Percentiles rank a stretch among this genome's conserved stretches.
Conservation (phyloP, 495 filamentous ascomycete species). For the Geopyxis carbonaria region DNA sequence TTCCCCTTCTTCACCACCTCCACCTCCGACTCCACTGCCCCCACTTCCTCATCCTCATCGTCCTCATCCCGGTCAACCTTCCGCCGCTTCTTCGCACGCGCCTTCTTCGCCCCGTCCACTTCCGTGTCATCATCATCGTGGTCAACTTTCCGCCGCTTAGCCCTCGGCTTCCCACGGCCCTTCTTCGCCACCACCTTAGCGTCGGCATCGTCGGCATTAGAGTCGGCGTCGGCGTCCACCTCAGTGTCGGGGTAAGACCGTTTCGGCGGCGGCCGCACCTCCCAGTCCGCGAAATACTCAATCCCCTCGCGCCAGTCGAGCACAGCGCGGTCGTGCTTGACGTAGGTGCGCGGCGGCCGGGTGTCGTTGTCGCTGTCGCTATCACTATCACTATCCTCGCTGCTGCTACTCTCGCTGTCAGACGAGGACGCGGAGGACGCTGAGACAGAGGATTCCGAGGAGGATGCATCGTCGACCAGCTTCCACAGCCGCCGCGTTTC, state of each 20-base stretch:
- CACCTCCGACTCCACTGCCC: neutral
- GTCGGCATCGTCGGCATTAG: neutral
- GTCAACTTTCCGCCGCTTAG: neutral
- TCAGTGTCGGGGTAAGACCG: too few species aligned
- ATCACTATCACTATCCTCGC: slow-evolving; percentile 1
- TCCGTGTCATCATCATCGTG: neutral
- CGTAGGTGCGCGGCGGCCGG: neutral
- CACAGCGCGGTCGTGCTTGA: slow-evolving; percentile 2
- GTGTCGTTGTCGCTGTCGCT: neutral
- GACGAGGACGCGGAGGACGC: neutral
- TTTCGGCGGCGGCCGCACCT: too few species aligned
- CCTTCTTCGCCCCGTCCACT: neutral
- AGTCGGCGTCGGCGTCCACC: neutral
- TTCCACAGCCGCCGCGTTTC: too few species aligned
- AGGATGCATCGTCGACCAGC: too few species aligned
- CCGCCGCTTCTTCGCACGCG: neutral
- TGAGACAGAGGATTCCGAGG: neutral
- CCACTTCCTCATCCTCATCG: neutral
- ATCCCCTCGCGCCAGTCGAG: slow-evolving; percentile 17
- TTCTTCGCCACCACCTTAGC: neutral
- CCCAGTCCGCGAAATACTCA: slow-evolving; percentile 19
- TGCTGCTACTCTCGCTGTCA: neutral
- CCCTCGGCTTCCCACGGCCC: neutral
- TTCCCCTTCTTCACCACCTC: neutral
- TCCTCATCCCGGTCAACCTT: neutral